Conservation (phyloP, 768 basidiomycete species). For the Peribolospora kevripleyi region DNA sequence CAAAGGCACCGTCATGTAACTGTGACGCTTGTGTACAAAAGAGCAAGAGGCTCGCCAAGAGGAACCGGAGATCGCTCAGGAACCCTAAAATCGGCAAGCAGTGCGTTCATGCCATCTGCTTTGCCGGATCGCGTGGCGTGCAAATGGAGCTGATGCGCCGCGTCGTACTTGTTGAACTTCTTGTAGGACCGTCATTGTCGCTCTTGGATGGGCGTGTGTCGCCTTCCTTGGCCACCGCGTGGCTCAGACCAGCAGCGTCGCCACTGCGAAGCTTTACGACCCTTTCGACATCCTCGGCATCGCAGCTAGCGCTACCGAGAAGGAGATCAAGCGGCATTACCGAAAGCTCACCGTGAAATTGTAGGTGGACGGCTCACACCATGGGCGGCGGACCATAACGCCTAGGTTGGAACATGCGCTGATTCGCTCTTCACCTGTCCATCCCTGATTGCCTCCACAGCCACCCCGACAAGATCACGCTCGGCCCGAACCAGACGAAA, state of each 20-base stretch:
- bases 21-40: slow-evolving; percentile 4
- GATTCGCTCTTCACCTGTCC: not conserved
- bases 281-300: slow-evolving; percentile 87
- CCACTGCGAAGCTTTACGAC: slow-evolving; percentile 35
- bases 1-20: slow-evolving; percentile 4
- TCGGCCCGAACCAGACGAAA: slow-evolving; percentile 53
- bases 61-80: slow-evolving; percentile 27
- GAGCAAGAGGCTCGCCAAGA: slow-evolving; percentile 28
- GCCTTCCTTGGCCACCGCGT: slow-evolving; percentile 44
- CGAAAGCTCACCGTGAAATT: slow-evolving; percentile 72
- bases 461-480: slow-evolving; percentile 88
- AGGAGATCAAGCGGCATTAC: slow-evolving; percentile 87
- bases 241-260: slow-evolving; percentile 22
- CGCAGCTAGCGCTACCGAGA: slow-evolving; percentile 36
- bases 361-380: slow-evolving; percentile 24
- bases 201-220: slow-evolving; percentile 50
- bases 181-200: slow-evolving; percentile 33
- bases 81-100: slow-evolving; percentile 28
- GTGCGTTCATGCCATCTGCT: slow-evolving; percentile 21
- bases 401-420: not conserved
- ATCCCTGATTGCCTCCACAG: slow-evolving; percentile 23
- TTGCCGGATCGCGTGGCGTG: slow-evolving; percentile 5
- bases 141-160: not conserved
- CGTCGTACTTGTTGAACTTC: not conserved
- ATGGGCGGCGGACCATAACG: not conserved